Conservation (phyloP, 2,329 filamentous ascomycete species). For the Nemania serpens region DNA sequence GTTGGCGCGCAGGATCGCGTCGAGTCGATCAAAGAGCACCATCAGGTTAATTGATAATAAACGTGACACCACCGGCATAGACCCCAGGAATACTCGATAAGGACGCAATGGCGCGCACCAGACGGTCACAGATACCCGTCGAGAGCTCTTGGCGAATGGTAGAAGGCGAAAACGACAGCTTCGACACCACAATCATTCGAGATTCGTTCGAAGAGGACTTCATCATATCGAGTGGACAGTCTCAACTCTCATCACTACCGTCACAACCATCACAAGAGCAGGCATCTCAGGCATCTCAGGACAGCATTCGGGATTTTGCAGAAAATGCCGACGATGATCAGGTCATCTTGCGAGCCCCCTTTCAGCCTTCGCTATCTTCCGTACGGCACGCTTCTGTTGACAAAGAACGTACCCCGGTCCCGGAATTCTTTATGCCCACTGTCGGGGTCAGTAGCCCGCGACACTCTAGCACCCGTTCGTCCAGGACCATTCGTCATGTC, state of each 20-base stretch:
- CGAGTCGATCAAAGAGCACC: neutral
- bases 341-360: slow-evolving; percentile 59
- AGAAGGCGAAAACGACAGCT: slow-evolving; percentile 62
- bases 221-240: slow-evolving; percentile 50
- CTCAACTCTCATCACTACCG: slow-evolving; percentile 49
- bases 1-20: neutral
- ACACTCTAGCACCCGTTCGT: slow-evolving; percentile 43
- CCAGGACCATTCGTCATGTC: slow-evolving; percentile 42
- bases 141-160: slow-evolving; percentile 66
- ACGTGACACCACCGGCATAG: slow-evolving; percentile 1
- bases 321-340: slow-evolving; percentile 59
- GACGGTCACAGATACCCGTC: slow-evolving; percentile 44
- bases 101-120: slow-evolving; percentile 33
- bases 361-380: slow-evolving; percentile 55
- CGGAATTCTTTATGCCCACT: slow-evolving; percentile 59
- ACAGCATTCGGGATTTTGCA: slow-evolving; percentile 60
- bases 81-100: neutral
- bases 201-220: slow-evolving; percentile 50
- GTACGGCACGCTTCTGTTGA: slow-evolving; percentile 36
- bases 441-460: slow-evolving; percentile 48
- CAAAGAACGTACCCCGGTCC: slow-evolving; percentile 50
- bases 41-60: neutral
- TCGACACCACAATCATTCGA: slow-evolving; percentile 59
- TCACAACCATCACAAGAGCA: neutral
- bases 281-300: slow-evolving; percentile 54